These are phyloP conservation scores for Brettanomyces sp. DNA, from an alignment of 805 yeast genomes.

Conservation along the genomic window DNA sequence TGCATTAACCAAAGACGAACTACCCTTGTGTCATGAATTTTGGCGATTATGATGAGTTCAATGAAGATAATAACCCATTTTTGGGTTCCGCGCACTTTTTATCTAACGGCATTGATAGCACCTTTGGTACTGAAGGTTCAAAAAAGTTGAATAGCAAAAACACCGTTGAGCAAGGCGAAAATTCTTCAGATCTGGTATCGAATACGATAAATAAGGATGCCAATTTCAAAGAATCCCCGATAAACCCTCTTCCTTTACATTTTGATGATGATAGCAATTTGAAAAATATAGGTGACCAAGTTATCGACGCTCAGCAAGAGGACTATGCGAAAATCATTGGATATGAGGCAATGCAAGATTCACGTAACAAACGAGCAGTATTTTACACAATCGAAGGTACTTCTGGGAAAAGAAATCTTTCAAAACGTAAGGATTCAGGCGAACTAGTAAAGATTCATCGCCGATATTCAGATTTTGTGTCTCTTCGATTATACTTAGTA, in stretches of 20 bases:
- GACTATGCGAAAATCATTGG: slow-evolving; percentile 6
- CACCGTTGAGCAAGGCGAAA: not conserved
- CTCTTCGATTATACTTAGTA: slow-evolving; percentile 59
- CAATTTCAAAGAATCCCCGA: not conserved
- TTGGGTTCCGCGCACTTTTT: slow-evolving; percentile 24
- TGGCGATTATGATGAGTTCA: slow-evolving; percentile 24
- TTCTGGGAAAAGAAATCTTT: not conserved
- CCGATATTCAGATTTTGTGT: slow-evolving; percentile 86
- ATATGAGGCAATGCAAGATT: slow-evolving; percentile 18
- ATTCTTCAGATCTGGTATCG: not conserved
- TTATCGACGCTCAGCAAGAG: no score
- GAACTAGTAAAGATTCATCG: slow-evolving; percentile 32
- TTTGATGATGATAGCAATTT: not conserved
- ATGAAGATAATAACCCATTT: slow-evolving; percentile 27
- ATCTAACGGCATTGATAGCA: slow-evolving; percentile 17
- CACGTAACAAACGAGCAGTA: slow-evolving; percentile 21
- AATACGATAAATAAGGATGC: not conserved
- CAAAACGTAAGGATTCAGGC: slow-evolving; percentile 3
- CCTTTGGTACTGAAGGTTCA: not conserved
- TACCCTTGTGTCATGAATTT: slow-evolving; percentile 13
- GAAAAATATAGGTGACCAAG: not conserved
- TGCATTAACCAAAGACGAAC: no score
- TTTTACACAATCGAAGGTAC: slow-evolving; percentile 18
- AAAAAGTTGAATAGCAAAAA: no score
- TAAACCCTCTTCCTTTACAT: not conserved